These are phyloP conservation scores for Scenedesmus sp. DNA, from an alignment of 163 green algal genomes.

Conservation along the genomic window DNA sequence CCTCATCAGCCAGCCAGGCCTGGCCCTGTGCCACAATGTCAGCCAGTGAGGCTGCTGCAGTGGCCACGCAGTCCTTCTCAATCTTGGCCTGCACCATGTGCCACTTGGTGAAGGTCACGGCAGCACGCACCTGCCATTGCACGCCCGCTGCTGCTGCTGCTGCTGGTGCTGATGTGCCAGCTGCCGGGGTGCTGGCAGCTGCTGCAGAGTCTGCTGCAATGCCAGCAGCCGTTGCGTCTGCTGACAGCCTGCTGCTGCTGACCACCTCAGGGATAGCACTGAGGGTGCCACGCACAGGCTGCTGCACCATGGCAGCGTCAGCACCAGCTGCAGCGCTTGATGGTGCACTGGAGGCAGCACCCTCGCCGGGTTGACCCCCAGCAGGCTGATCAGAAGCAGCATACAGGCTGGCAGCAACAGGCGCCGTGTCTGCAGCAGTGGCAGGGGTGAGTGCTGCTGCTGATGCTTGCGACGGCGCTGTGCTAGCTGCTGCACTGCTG, in stretches of 20 bases:
- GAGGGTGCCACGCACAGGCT: neutral
- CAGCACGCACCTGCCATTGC: neutral
- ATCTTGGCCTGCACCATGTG: slow-evolving; percentile 33
- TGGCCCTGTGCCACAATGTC: neutral
- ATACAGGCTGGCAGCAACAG: neutral
- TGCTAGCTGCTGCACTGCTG: neutral
- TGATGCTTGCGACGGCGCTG: neutral
- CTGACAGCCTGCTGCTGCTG: neutral
- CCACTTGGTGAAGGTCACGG: slow-evolving; percentile 18
- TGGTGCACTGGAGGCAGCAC: neutral
- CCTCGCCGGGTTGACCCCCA: neutral
- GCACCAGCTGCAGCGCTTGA: neutral
- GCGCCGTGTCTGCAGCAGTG: neutral
- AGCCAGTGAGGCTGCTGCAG: neutral
- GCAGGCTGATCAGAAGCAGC: neutral
- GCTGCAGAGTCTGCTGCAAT: neutral
- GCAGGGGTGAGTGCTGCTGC: neutral
- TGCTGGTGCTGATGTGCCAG: neutral
- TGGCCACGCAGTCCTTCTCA: slow-evolving; percentile 5
- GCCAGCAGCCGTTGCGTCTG: neutral
- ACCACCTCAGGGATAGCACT: neutral
- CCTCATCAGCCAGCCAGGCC: neutral
- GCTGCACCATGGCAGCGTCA: neutral
- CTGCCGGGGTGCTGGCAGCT: neutral
- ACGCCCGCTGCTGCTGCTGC: slow-evolving; percentile 15